phyloP scores from a whole-genome alignment of 768 basidiomycete species.

The Xerocomellus amylosporus region DNA sequence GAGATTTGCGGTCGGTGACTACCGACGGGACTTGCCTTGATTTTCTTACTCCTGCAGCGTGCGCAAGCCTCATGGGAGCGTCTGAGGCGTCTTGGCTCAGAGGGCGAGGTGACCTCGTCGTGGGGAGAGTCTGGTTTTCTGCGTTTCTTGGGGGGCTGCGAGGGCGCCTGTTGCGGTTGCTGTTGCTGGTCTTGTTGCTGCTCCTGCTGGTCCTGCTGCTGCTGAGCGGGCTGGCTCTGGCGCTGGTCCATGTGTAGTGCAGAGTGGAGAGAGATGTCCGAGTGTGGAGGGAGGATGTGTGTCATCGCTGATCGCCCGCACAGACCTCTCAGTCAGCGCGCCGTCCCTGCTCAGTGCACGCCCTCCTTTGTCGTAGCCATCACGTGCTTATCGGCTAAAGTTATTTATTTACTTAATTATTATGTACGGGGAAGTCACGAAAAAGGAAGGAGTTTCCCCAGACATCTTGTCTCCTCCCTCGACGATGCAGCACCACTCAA shows the following conservation, averaged over 20 bases:
- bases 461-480: not conserved
- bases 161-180: constrained; percentile 35
- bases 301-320: constrained; percentile 37
- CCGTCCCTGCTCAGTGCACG: not conserved
- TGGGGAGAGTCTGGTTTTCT: constrained; percentile 56
- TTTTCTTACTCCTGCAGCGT: constrained; percentile 94
- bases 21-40: constrained; percentile 77
- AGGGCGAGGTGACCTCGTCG: constrained; percentile 53
- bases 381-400: constrained; percentile 15
- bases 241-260: constrained; percentile 69
- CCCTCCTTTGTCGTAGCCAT: constrained; percentile 23
- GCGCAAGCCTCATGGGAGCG: constrained; percentile 92
- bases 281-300: constrained; percentile 47
- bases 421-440: too few relatives aligned
- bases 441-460: too few relatives aligned
- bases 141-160: constrained; percentile 48
- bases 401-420: not conserved
- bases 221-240: constrained; percentile 41
- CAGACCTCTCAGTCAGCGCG: constrained; percentile 10
- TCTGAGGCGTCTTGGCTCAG: constrained; percentile 77
- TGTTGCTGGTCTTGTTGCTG: constrained; percentile 27
- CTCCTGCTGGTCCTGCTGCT: constrained; percentile 30
- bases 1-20: constrained; percentile 83
- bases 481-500: constrained; percentile 23
- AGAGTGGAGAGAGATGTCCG: constrained; percentile 53